These are phyloP conservation scores for Hyphopichia homilentoma DNA, from an alignment of 805 yeast genomes.

Conservation along the genomic window DNA sequence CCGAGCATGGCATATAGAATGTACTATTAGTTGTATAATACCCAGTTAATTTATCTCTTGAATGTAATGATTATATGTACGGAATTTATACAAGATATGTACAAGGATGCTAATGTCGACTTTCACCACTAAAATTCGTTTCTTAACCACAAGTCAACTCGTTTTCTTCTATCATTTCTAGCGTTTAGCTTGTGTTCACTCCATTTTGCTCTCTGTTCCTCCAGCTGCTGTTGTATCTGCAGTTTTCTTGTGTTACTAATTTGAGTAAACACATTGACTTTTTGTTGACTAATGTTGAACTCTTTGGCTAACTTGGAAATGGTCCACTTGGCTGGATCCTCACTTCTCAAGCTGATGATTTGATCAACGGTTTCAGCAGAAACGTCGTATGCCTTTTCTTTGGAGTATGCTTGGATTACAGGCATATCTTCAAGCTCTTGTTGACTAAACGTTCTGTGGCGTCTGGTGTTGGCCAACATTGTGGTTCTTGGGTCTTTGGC, in stretches of 20 bases:
- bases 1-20: no score
- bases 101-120: no score
- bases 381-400: conserved; percentile 48
- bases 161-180: conserved; percentile 53
- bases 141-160: conserved; percentile 62
- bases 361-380: conserved; percentile 55
- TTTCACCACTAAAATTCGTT: conserved; percentile 48
- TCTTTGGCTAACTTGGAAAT: conserved; percentile 57
- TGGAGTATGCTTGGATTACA: conserved; percentile 31
- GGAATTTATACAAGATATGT: no score
- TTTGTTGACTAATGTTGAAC: conserved; percentile 46
- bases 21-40: no score
- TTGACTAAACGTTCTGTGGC: conserved; percentile 24
- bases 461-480: conserved; percentile 26
- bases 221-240: conserved; percentile 47
- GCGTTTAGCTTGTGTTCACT: conserved; percentile 43
- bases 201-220: conserved; percentile 47
- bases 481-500: conserved; percentile 48
- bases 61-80: no score
- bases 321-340: conserved; percentile 63
- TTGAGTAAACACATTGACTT: conserved; percentile 41
- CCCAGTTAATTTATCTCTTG: no score
- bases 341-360: conserved; percentile 51
- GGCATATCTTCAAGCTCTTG: conserved; percentile 38
- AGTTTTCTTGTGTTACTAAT: conserved; percentile 33